Percentiles rank a stretch among this genome's conserved stretches.
Evolutionary conservation across 2,329 filamentous ascomycete genomes (phyloP).

Genomic region (Paecilomyces formosus): DNA sequence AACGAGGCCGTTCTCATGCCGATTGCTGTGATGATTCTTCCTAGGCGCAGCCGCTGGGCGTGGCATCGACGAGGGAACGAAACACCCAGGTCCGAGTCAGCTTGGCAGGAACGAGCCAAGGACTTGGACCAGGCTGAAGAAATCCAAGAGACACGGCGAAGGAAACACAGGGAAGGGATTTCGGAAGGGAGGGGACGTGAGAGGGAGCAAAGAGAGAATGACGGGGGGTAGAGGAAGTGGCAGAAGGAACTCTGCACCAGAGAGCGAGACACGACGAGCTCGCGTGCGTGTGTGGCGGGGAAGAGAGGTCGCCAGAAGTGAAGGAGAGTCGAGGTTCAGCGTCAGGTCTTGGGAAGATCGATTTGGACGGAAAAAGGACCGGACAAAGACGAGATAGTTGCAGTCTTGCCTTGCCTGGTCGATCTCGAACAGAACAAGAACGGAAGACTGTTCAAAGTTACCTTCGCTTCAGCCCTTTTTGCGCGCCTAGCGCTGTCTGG

Average conservation of each 20-base stretch:
- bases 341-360: neutral
- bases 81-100: conserved; percentile 38
- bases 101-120: conserved; percentile 43
- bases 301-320: neutral
- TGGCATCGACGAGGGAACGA: conserved; percentile 42
- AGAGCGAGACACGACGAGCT: neutral
- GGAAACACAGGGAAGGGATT: conserved; percentile 1
- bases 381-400: neutral
- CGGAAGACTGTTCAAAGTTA: neutral
- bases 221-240: conserved; percentile 10
- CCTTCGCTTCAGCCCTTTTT: neutral
- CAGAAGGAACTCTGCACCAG: neutral
- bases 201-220: conserved; percentile 3
- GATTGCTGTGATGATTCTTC: conserved; percentile 61
- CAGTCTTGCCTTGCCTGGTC: neutral
- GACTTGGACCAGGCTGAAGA: conserved; percentile 36
- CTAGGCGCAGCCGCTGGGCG: conserved; percentile 41
- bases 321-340: neutral
- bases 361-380: neutral
- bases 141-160: conserved; percentile 11
- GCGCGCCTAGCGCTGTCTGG: neutral
- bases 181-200: neutral
- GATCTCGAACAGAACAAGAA: neutral
- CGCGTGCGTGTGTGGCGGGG: neutral
- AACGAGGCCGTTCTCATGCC: conserved; percentile 84